phyloP scores from a whole-genome alignment of 345 rosid genomes.

The Rhodomyrtus tomentosa region DNA sequence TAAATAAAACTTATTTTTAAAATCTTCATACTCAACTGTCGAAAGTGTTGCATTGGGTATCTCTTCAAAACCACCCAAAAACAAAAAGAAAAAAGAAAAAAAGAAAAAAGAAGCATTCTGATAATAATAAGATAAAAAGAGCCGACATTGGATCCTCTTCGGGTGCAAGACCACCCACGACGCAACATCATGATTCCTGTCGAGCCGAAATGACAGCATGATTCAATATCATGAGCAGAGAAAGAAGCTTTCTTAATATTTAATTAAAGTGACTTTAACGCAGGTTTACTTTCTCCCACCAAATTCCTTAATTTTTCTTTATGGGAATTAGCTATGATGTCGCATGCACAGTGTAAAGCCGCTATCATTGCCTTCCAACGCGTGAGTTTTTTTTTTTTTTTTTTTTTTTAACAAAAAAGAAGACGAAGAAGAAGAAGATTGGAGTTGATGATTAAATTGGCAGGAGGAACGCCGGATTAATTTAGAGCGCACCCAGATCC shows the following conservation, averaged over 20 bases:
- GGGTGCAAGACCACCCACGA: not conserved
- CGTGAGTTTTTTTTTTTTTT: no score
- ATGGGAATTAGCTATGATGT: not conserved
- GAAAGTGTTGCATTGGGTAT: not conserved
- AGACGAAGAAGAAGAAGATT: not conserved
- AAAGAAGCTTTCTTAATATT: not conserved
- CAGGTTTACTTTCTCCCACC: not conserved
- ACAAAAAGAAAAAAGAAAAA: no score
- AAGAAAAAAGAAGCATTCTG: not conserved
- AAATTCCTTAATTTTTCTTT: not conserved
- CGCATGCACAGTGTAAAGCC: not conserved
- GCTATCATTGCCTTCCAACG: not conserved
- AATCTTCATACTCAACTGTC: not conserved
- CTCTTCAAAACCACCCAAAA: no score
- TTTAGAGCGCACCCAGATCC: not conserved
- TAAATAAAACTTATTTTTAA: not conserved
- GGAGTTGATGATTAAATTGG: not conserved
- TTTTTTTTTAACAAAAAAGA: no score
- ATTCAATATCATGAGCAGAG: not conserved
- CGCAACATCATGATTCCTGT: not conserved
- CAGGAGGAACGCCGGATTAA: not conserved
- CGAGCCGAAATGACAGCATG: not conserved
- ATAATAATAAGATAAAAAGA: no score
- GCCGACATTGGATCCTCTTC: not conserved
- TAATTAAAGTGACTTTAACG: constrained; percentile 1